Conservation (phyloP, 139 green algal genomes). For the Chlamydomonas schloesseri region DNA sequence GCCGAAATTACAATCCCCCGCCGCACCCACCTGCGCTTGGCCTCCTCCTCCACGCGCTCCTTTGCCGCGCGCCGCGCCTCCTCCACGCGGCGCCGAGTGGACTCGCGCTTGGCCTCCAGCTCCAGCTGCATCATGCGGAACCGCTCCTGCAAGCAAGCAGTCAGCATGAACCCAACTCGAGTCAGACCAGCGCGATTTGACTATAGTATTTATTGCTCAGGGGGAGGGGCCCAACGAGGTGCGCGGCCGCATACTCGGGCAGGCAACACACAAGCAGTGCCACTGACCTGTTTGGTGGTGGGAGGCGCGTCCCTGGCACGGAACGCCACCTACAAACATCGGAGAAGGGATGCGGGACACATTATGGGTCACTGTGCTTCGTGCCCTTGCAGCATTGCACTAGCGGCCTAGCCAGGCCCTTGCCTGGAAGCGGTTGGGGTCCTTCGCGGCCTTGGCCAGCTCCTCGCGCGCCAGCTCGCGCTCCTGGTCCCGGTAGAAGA, state of each 20-base stretch:
- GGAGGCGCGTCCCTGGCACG: conserved; percentile 47
- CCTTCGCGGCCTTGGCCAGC: conserved; percentile 45
- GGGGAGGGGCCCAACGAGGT: neutral
- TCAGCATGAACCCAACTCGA: no score
- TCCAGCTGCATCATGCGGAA: conserved; percentile 53
- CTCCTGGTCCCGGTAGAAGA: conserved; percentile 59
- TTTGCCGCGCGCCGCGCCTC: conserved; percentile 19
- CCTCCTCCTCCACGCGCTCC: conserved; percentile 29
- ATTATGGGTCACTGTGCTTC: no score
- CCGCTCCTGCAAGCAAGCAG: conserved; percentile 43
- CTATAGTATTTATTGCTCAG: no score
- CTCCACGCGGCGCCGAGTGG: conserved; percentile 30
- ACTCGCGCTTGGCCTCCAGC: conserved; percentile 41
- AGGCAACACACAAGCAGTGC: no score
- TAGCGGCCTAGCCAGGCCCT: no score
- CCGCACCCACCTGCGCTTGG: neutral
- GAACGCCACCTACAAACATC: conserved; percentile 27
- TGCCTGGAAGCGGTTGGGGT: conserved; percentile 65
- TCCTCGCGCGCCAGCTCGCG: conserved; percentile 30
- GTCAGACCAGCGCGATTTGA: no score
- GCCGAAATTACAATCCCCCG: no score
- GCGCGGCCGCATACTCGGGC: no score
- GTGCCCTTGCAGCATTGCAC: no score
- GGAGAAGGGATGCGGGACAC: no score
- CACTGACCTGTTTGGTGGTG: conserved; percentile 33